A percentile compares a stretch with the other conserved stretches of the same genome.
phyloP scores from a whole-genome alignment of 1,139 yeast genomes.

The Pichia sp. region DNA sequence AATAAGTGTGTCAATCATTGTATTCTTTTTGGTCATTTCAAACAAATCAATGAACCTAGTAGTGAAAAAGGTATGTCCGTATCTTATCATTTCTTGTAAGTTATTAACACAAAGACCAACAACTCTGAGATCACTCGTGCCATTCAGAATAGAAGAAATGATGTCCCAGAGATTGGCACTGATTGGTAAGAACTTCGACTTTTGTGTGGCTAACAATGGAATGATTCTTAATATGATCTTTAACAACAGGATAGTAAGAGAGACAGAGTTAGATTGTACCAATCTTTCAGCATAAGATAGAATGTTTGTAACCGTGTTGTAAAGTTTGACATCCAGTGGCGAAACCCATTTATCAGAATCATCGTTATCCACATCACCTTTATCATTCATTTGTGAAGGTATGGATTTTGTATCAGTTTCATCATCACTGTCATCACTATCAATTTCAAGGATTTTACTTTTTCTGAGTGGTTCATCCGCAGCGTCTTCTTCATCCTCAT shows the following conservation, averaged over 20 bases:
- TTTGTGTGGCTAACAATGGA: slow-evolving; percentile 64
- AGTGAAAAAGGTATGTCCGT: slow-evolving; percentile 51
- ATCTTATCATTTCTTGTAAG: slow-evolving; percentile 38
- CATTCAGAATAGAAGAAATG: slow-evolving; percentile 39
- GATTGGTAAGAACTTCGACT: slow-evolving; percentile 59
- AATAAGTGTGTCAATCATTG: slow-evolving; percentile 20
- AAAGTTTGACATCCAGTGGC: slow-evolving; percentile 58
- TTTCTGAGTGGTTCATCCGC: slow-evolving; percentile 22
- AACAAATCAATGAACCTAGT: slow-evolving; percentile 45
- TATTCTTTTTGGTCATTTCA: slow-evolving; percentile 24
- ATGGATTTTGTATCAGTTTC: slow-evolving; percentile 26
- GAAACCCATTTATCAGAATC: slow-evolving; percentile 55
- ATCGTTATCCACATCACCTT: slow-evolving; percentile 15
- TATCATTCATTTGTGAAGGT: slow-evolving; percentile 13
- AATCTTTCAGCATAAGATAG: slow-evolving; percentile 69
- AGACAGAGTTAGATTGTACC: slow-evolving; percentile 63
- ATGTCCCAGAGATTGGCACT: slow-evolving; percentile 72
- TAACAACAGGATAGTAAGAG: slow-evolving; percentile 56
- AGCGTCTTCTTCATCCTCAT: slow-evolving; percentile 22
- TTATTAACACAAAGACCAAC: slow-evolving; percentile 37
- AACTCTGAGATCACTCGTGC: slow-evolving; percentile 37
- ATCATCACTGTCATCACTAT: slow-evolving; percentile 43
- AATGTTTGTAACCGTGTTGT: slow-evolving; percentile 57
- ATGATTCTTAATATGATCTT: slow-evolving; percentile 47
- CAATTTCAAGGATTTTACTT: slow-evolving; percentile 28